Base-by-base conservation (phyloP, 2,329 filamentous ascomycete species). In the Monascus ruber region DNA sequence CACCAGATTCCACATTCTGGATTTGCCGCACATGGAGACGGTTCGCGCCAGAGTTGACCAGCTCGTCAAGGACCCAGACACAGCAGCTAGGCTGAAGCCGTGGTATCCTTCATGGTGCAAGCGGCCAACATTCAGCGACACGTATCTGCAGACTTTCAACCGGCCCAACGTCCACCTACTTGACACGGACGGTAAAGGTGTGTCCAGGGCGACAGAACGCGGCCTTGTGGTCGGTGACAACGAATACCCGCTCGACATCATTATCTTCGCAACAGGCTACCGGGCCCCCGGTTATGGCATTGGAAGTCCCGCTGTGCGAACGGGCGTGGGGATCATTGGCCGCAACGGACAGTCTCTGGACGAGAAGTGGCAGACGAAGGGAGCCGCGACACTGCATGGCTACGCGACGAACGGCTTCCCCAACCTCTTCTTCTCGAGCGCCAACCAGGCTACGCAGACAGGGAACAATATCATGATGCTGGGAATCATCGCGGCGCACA, bases 111-210 rank as follows among this genome's bases (percentile, higher is more conserved):
- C 28, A 10, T 29, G 28, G 28, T 29, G 28, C 28, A 29, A 29
- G 28, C 28, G 28, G 10, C 28, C 28, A 10, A 29, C 28, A 10
- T 29, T 29, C 28, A 29, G 28, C 28, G 28, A 29, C 10, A 29
- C 28, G 28, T 29, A 29, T 29, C 28, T 29, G 28, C 28, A 29
- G 28, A 10, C 28, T 6, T 29, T 29, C 28, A 29, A 29, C 28
- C 3, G 10, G 28, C 56, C 65, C 0, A 71, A 77, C 47, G 77
- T 83, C 3, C 64, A 66, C 5, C 69, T 83, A 0, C 62, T 82
- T 10, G 74, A 82, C 51, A 81, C 76, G 0, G 56, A 72, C 26
- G 74, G 72, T 4, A 64, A 67, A 43, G 74, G 76, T 5, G 54
- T 77, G 2, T 62, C 69, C 3, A 43, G 54, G 2, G 55, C 72